Percentiles rank a stretch among this genome's conserved stretches.
Conservation (phyloP, 2,329 filamentous ascomycete genomes). For the Allantophomopsis lycopodina region DNA sequence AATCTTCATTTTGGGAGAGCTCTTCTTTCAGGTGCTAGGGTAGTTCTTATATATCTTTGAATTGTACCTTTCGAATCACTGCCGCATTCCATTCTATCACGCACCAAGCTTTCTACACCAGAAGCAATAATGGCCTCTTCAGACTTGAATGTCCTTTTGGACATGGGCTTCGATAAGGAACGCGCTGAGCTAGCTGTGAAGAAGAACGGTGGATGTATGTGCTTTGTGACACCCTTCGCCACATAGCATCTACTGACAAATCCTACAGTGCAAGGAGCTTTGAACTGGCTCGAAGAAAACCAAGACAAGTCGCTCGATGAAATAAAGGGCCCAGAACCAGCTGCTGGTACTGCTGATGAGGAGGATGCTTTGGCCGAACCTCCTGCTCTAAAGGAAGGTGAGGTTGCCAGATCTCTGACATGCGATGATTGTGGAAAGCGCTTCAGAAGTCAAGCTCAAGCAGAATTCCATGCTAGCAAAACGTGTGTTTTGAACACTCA, state of each 20-base stretch:
- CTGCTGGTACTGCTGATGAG: slow-evolving; percentile 33
- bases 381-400: slow-evolving; percentile 54
- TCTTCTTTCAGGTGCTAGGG: no score
- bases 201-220: slow-evolving; percentile 65
- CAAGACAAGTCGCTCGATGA: slow-evolving; percentile 79
- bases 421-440: slow-evolving; percentile 94
- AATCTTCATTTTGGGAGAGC: no score
- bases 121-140: slow-evolving; percentile 35
- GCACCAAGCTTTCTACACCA: no score
- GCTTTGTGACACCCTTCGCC: neutral
- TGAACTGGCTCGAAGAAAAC: slow-evolving; percentile 91
- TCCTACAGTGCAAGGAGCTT: slow-evolving; percentile 61
- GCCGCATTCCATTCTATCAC: no score
- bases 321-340: slow-evolving; percentile 38
- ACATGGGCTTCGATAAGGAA: slow-evolving; percentile 73
- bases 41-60: no score
- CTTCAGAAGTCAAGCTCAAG: slow-evolving; percentile 69
- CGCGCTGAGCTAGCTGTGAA: slow-evolving; percentile 75
- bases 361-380: slow-evolving; percentile 40
- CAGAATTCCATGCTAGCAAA: slow-evolving; percentile 83
- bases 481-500: slow-evolving; percentile 34
- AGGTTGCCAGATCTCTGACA: slow-evolving; percentile 65
- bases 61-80: no score
- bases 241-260: neutral
- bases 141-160: slow-evolving; percentile 46